Evolutionary conservation across 176 grass and related monocot genomes (phyloP).

Genomic region (Zea mays): Zm-B73-REFERENCE-NAM-5.0 NC_050104.1:157230501-157231000

Average conservation of each 20-base stretch:
- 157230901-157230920: too few species aligned
- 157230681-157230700: constrained; percentile 17
- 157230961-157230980: too few species aligned
- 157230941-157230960: too few species aligned
- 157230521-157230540: neutral
- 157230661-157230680: neutral
- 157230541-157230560: constrained; percentile 56
- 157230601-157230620: constrained; percentile 71
- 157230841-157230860: too few species aligned
- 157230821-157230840: too few species aligned
- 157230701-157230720: constrained; percentile 54
- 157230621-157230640: constrained; percentile 44
- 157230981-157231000: too few species aligned
- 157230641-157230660: constrained; percentile 22
- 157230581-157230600: constrained; percentile 60
- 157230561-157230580: constrained; percentile 64
- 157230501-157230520: neutral
- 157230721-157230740: constrained; percentile 59
- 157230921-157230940: too few species aligned
- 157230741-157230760: constrained; percentile 73
- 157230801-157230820: too few species aligned
- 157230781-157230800: too few species aligned
- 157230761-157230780: constrained; percentile 67
- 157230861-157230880: too few species aligned
- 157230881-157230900: too few species aligned